Evolutionary conservation across 164 flowering plant species (phyloP), one percentile per base, ranked within the genome.

Genomic region (Chimonanthus salicifolius): DNA sequence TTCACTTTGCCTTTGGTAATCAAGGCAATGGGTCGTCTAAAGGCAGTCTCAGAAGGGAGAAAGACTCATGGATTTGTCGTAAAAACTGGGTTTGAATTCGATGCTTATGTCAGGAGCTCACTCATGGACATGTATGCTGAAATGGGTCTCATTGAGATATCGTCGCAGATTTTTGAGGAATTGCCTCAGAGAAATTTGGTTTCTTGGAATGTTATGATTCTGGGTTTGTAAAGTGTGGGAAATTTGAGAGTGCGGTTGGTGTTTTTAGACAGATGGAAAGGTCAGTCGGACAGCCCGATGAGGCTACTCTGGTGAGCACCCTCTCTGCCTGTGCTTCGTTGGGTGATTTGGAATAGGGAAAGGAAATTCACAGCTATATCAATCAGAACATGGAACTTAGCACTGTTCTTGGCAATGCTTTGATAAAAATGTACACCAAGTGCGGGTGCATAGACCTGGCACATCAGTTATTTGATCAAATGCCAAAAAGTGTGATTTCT

Each of bases 1-100:
- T 93, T 82, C 73, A 91, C 97, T 0, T 90, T 86, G 79, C 98
- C 97, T 2, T 87, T 87, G 84, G 92, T 91, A 76, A 77, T 88
- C 4, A 93, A 90, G 85, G 90, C 94, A 0, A 73, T 88, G 72
- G 94, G 88, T n/a, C 78, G 85, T 20, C 76, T 89, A 64, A 74
- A 83, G 64, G 69, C 74, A 43, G 80, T 80, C 67, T 3, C 45
- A 0, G 86, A 83, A 64, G 98, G 89, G 15, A 76, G 70, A 65
- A 87, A 85, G 83, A 44, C 87, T 76, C 94, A 89, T 78, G 93
- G 90, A 43, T 74, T 76, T 67, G 83, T 82, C 4, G 60, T 87
- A 47, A 90, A 88, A 80, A 72, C 77, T 58, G 94, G 97, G 75
- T 74, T 83, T 50, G 84, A 80, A 72, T 88, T 83, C 71, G 92